Evolutionary conservation across 371 early-diverging fungal species (phyloP).

Genomic region (Entomophthora muscae): DNA sequence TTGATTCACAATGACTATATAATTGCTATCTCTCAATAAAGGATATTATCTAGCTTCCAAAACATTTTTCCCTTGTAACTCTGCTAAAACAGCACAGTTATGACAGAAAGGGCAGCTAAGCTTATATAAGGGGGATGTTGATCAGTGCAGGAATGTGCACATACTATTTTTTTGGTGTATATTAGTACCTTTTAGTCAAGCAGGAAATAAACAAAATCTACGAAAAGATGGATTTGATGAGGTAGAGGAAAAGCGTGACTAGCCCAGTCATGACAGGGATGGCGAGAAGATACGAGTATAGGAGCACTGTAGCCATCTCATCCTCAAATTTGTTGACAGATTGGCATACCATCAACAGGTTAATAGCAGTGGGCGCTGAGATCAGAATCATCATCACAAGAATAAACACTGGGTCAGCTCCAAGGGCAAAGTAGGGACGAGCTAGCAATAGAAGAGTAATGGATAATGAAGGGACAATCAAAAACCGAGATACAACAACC

Average conservation of each 20-base stretch:
- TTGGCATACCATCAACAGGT: conserved; percentile 27
- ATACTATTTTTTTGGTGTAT: too few relatives aligned
- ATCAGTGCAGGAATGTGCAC: too few relatives aligned
- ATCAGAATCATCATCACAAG: conserved; percentile 26
- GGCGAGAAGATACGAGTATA: conserved; percentile 9
- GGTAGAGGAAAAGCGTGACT: conserved; percentile 5
- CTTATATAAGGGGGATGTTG: too few relatives aligned
- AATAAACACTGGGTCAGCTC: conserved; percentile 26
- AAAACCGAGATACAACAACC: conserved; percentile 10
- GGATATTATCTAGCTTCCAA: too few relatives aligned
- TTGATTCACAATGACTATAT: too few relatives aligned
- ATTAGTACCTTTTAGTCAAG: too few relatives aligned
- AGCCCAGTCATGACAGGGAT: conserved; percentile 1
- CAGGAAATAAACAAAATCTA: too few relatives aligned
- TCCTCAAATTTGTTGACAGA: conserved; percentile 27
- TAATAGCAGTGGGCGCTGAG: conserved; percentile 30
- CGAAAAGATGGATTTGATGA: not conserved
- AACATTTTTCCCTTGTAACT: too few relatives aligned
- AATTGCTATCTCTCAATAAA: too few relatives aligned
- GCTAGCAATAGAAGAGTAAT: conserved; percentile 22
- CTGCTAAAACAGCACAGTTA: too few relatives aligned
- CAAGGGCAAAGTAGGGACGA: conserved; percentile 15
- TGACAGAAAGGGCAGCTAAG: too few relatives aligned
- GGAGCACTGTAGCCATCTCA: conserved; percentile 24
- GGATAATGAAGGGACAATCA: conserved; percentile 25